Percentiles rank a stretch among this genome's conserved stretches.
These are phyloP conservation scores for Magnolia officinalis DNA, from an alignment of 164 flowering plant genomes.

Conservation along the genomic window DNA sequence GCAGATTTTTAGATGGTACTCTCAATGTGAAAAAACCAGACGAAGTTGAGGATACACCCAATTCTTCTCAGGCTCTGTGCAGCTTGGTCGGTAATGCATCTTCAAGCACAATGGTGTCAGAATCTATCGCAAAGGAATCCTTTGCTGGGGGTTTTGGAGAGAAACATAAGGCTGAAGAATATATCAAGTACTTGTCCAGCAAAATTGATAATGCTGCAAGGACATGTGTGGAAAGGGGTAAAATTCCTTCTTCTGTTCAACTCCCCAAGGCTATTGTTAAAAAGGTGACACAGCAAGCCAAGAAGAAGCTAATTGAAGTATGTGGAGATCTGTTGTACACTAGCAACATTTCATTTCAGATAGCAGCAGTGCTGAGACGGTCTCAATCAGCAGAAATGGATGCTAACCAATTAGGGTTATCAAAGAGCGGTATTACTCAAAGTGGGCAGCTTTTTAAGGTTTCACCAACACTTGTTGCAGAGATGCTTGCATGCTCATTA, in stretches of 20 bases:
- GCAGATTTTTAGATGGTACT: slow-evolving; percentile 31
- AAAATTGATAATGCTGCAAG: slow-evolving; percentile 46
- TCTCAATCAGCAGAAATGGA: slow-evolving; percentile 29
- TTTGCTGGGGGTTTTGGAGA: slow-evolving; percentile 14
- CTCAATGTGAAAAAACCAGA: slow-evolving; percentile 19
- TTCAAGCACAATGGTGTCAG: slow-evolving; percentile 3
- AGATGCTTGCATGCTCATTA: slow-evolving; percentile 40
- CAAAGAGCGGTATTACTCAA: slow-evolving; percentile 18
- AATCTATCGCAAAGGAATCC: slow-evolving; percentile 25
- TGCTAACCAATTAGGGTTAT: slow-evolving; percentile 6
- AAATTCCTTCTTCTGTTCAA: slow-evolving; percentile 38
- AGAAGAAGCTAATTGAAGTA: slow-evolving; percentile 55
- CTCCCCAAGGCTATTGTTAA: slow-evolving; percentile 71
- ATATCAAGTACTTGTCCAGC: slow-evolving; percentile 37
- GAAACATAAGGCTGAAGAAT: slow-evolving; percentile 35
- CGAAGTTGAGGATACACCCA: slow-evolving; percentile 19
- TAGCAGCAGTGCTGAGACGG: slow-evolving; percentile 26
- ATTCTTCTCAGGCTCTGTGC: slow-evolving; percentile 7
- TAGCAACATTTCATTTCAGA: slow-evolving; percentile 15
- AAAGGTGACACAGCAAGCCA: slow-evolving; percentile 45
- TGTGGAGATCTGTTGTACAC: slow-evolving; percentile 64
- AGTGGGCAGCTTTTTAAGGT: slow-evolving; percentile 16
- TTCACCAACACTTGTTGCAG: slow-evolving; percentile 57
- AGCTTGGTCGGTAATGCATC: slow-evolving; percentile 14
- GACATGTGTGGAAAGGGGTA: slow-evolving; percentile 33